Conservation (phyloP, 352 stramenopile species). For the Phytophthora vignae region DNA sequence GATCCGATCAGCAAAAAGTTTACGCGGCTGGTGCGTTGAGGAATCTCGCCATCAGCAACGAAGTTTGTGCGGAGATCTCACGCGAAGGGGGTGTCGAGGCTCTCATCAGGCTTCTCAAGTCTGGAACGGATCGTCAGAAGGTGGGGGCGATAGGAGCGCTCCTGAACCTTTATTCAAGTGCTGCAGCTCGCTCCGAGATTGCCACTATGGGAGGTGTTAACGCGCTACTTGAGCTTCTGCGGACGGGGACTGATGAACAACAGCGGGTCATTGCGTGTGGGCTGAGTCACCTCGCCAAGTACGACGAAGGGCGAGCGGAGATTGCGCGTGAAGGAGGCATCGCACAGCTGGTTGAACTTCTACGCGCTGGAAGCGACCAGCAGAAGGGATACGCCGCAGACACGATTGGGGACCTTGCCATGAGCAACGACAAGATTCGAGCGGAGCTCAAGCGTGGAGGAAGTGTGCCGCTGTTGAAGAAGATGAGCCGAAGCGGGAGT, state of each 20-base stretch:
- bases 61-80: neutral
- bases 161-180: neutral
- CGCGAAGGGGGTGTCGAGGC: neutral
- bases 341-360: neutral
- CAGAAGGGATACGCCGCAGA: constrained; percentile 3
- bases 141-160: neutral
- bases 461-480: constrained; percentile 4
- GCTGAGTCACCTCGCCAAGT: neutral
- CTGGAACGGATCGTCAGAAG: constrained; percentile 17
- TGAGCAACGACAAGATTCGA: constrained; percentile 15
- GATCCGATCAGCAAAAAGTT: constrained; percentile 2
- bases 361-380: constrained; percentile 7
- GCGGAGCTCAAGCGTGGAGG: constrained; percentile 4
- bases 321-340: constrained; percentile 5
- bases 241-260: constrained; percentile 2
- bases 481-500: constrained; percentile 1
- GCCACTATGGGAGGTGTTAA: neutral
- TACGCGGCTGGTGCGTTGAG: neutral
- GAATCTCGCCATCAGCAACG: constrained; percentile 1
- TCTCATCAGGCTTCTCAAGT: constrained; percentile 2
- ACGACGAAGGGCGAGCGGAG: neutral
- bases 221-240: constrained; percentile 1
- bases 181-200: neutral
- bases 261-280: neutral
- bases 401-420: constrained; percentile 4